Evolutionary conservation across 2,329 filamentous ascomycete species (phyloP).

Genomic region (Colletotrichum simmondsii): DNA sequence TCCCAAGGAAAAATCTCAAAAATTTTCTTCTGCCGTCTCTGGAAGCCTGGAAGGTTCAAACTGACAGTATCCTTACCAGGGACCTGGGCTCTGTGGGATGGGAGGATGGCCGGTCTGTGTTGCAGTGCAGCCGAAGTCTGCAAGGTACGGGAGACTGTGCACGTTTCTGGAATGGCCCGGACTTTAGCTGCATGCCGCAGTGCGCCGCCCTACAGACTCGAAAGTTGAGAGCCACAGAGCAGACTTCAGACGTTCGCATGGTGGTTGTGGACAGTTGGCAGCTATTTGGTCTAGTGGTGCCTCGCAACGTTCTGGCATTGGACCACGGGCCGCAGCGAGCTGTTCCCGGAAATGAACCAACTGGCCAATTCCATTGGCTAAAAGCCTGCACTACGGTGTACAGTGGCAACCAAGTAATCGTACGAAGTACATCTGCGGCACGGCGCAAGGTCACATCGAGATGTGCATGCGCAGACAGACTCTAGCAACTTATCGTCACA

Average conservation of each 20-base stretch:
- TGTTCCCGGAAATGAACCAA: background rate
- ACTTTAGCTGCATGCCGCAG: constrained; percentile 8
- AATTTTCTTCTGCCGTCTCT: background rate
- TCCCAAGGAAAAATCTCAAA: background rate
- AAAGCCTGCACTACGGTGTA: background rate
- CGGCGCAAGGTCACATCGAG: background rate
- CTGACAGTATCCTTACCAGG: constrained; percentile 12
- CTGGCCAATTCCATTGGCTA: constrained; percentile 1
- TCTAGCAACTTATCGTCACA: background rate
- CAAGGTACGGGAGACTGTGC: constrained; percentile 32
- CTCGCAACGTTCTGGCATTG: constrained; percentile 13
- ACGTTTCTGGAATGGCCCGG: constrained; percentile 28
- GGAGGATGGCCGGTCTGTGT: constrained; percentile 17
- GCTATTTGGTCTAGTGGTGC: constrained; percentile 1
- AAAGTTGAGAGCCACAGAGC: background rate
- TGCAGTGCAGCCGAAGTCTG: constrained; percentile 30
- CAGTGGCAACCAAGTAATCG: background rate
- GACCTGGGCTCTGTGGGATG: constrained; percentile 25
- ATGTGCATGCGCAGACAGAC: background rate
- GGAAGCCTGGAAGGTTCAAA: background rate
- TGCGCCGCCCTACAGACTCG: background rate
- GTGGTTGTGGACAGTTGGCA: constrained; percentile 9
- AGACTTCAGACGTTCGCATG: constrained; percentile 10
- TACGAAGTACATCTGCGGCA: background rate
- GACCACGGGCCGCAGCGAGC: constrained; percentile 11